Conservation (phyloP, 768 basidiomycete genomes). For the Xerocomellus chrysenteron region DNA sequence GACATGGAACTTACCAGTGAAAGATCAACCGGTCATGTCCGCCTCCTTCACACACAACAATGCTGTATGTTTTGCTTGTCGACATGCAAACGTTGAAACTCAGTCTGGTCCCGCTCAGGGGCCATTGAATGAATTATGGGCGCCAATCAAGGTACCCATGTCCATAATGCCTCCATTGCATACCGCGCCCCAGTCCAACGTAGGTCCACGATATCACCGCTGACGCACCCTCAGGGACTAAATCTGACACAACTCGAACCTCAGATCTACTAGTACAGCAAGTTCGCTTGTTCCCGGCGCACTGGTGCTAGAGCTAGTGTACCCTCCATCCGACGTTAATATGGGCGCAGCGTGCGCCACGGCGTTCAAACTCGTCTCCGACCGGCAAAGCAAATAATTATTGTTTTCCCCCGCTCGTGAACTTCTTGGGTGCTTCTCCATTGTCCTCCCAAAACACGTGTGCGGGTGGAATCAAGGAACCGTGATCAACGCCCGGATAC, state of each 20-base stretch:
- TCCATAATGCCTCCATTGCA: too few relatives aligned
- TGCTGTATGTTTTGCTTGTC: background rate
- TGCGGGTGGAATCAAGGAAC: background rate
- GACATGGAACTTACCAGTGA: background rate
- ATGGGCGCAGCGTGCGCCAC: too few relatives aligned
- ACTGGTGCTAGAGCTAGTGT: background rate
- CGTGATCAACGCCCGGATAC: background rate
- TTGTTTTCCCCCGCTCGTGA: too few relatives aligned
- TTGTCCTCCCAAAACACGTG: conserved; percentile 13
- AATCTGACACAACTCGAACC: too few relatives aligned
- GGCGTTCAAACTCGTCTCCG: too few relatives aligned
- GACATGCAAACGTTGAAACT: background rate
- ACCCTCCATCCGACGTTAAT: too few relatives aligned
- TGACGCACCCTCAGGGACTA: too few relatives aligned
- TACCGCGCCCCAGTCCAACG: too few relatives aligned
- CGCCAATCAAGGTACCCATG: background rate
- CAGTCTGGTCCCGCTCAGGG: background rate
- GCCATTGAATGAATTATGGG: background rate
- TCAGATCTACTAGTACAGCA: background rate
- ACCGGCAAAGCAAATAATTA: background rate
- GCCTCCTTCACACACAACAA: background rate
- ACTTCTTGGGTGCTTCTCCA: conserved; percentile 5
- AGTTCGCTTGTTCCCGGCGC: background rate
- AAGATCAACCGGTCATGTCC: background rate
- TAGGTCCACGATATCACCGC: too few relatives aligned